Conservation (phyloP, 2,329 filamentous ascomycete species). For the Daldinia sp. region DNA sequence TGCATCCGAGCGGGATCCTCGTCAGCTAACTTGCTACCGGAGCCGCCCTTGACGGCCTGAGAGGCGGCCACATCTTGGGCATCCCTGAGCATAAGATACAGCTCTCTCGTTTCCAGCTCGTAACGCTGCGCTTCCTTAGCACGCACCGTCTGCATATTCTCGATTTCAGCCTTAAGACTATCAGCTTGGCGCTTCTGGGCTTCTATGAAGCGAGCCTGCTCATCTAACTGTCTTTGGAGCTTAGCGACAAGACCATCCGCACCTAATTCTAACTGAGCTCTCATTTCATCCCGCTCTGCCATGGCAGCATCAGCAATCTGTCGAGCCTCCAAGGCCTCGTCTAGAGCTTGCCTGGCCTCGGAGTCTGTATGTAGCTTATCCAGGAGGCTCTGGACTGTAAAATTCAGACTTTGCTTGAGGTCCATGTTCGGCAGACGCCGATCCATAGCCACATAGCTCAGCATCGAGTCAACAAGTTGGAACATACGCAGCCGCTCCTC, state of each 20-base stretch:
- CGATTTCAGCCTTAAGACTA: conserved; percentile 86
- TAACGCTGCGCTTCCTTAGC: conserved; percentile 93
- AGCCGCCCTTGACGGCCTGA: conserved; percentile 69
- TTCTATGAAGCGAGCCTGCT: conserved; percentile 89
- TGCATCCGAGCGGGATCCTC: conserved; percentile 81
- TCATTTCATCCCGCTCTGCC: conserved; percentile 96
- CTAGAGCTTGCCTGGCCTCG: conserved; percentile 88
- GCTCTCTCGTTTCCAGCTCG: conserved; percentile 92
- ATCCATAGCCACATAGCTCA: conserved; percentile 99
- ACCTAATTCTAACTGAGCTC: conserved; percentile 84
- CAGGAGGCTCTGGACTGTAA: conserved; percentile 92
- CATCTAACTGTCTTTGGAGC: conserved; percentile 91
- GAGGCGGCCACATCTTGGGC: conserved; percentile 95
- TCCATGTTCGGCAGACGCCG: conserved; percentile 95
- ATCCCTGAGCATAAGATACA: conserved; percentile 98
- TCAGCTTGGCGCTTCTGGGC: conserved; percentile 87
- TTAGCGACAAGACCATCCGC: conserved; percentile 94
- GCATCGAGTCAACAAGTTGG: conserved; percentile 97
- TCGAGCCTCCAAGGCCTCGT: conserved; percentile 88
- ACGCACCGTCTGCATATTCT: conserved; percentile 83
- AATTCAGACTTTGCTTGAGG: conserved; percentile 95
- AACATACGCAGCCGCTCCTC: conserved; percentile 96
- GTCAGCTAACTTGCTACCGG: conserved; percentile 62
- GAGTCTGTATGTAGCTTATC: conserved; percentile 97
- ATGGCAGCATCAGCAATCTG: conserved; percentile 96